phyloP scores from a whole-genome alignment of 352 stramenopile genomes.

The Phytophthora tentaculata region DNA sequence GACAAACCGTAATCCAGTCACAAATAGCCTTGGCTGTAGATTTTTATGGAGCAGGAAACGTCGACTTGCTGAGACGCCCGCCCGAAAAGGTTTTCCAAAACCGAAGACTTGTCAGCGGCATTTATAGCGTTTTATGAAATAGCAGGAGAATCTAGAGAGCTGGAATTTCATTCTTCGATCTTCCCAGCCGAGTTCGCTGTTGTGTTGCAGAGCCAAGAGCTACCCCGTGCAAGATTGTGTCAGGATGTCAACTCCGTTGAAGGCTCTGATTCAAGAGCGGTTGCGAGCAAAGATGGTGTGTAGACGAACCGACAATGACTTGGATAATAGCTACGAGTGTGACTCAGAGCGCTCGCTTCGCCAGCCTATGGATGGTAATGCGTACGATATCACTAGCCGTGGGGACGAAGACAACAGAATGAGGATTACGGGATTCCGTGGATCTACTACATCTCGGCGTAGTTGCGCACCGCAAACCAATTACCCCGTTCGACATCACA shows the following conservation, averaged over 20 bases:
- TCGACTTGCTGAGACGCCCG: background rate
- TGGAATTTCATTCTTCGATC: conserved; percentile 32
- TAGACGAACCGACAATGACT: conserved; percentile 27
- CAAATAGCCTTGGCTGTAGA: background rate
- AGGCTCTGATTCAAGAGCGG: conserved; percentile 77
- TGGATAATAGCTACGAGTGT: conserved; percentile 28
- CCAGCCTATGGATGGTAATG: conserved; percentile 19
- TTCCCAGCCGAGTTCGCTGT: conserved; percentile 16
- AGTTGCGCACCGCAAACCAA: conserved; percentile 4
- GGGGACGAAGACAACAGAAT: conserved; percentile 2
- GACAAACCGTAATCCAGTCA: background rate
- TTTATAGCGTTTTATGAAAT: background rate
- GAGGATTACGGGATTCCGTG: conserved; percentile 4
- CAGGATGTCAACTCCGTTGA: conserved; percentile 66
- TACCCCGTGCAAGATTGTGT: background rate
- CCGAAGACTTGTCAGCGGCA: background rate
- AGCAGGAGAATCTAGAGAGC: conserved; percentile 3
- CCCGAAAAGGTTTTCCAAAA: background rate
- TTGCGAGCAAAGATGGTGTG: conserved; percentile 73
- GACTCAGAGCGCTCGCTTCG: conserved; percentile 20
- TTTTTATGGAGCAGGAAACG: conserved; percentile 1
- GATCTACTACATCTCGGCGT: conserved; percentile 9
- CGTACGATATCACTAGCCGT: conserved; percentile 30
- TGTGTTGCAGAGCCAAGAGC: background rate
- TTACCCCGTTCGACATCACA: conserved; percentile 34